phyloP scores from a whole-genome alignment of 495 filamentous ascomycete species.

The Aspergillus egyptiacus region DNA sequence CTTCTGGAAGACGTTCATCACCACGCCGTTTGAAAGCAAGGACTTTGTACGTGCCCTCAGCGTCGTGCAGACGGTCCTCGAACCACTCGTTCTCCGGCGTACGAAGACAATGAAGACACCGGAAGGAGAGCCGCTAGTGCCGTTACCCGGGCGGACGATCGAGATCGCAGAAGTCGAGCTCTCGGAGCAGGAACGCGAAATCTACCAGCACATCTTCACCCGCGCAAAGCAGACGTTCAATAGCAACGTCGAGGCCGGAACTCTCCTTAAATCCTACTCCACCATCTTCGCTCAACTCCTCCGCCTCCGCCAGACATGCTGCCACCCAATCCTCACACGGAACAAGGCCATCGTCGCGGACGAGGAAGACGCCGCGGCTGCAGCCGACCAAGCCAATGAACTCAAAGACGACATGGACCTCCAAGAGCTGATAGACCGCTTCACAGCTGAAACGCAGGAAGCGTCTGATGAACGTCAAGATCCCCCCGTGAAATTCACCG shows the following conservation, averaged over 20 bases:
- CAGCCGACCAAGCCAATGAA: constrained; percentile 71
- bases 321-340: constrained; percentile 82
- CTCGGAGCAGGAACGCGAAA: constrained; percentile 73
- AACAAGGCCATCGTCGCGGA: constrained; percentile 80
- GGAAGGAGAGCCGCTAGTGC: constrained; percentile 76
- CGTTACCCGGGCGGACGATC: constrained; percentile 73
- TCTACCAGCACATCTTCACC: constrained; percentile 84
- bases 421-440: constrained; percentile 73
- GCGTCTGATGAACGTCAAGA: constrained; percentile 27
- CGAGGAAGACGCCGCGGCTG: constrained; percentile 75
- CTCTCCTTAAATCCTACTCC: constrained; percentile 87
- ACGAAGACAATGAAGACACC: constrained; percentile 99
- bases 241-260: constrained; percentile 82
- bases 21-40: constrained; percentile 89
- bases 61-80: constrained; percentile 93
- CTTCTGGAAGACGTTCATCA: constrained; percentile 99
- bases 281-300: constrained; percentile 97
- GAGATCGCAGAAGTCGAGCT: constrained; percentile 82
- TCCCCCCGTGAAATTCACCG: constrained; percentile 57
- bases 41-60: constrained; percentile 90
- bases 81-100: constrained; percentile 87
- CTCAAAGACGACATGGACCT: constrained; percentile 97
- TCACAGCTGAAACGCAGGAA: constrained; percentile 59
- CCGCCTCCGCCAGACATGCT: constrained; percentile 88
- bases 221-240: constrained; percentile 78